Evolutionary conservation across 768 basidiomycete genomes (phyloP), one percentile per base, ranked within the genome.

Genomic region (Hericium rajendrae): DNA sequence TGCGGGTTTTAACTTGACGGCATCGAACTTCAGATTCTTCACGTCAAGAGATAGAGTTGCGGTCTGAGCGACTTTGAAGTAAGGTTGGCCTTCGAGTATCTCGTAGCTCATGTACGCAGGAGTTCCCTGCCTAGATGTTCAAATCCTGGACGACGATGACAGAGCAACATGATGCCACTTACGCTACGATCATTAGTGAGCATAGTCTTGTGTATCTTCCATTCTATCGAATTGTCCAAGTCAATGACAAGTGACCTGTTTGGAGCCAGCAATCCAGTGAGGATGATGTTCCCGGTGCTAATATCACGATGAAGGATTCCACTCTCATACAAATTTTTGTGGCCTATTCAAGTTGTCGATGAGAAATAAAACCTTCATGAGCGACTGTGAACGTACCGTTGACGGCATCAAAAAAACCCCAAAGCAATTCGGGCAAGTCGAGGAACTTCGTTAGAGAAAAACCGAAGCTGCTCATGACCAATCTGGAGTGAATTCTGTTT

Each of bases 291-390:
- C 26, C 37, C n/a, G 28, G n/a, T 16, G 37, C 51, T 53, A 11
- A 53, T 53, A 38, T 53, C 51, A 16, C 51, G 51, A 53, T 53
- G 51, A 13, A 53, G 22, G 12, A 53, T 53, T 6, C 51, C 51
- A 28, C n/a, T 22, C 51, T 38, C 37, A 32, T 18, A 53, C n/a
- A 53, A 32, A 16, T 32, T 32, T n/a, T 32, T 24, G 38, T 53
- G 51, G 9, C 51, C 51, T 53, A n/a, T n/a, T 26, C 20, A 20
- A 46, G 16, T 11, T 26, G 15, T 16, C 28, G 10, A 39, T 53
- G 49, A 50, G 32, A 2, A 38, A 53, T 10, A 32, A 32, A 32
- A 0, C 9, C 32, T 10, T 32, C 8, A 32, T n/a, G n/a, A 38
- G 22, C 9, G n/a, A 18, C 37, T 8, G 51, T 6, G n/a, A 38